phyloP scores from a whole-genome alignment of 2,329 filamentous ascomycete species.

The Emergomyces orientalis region DNA sequence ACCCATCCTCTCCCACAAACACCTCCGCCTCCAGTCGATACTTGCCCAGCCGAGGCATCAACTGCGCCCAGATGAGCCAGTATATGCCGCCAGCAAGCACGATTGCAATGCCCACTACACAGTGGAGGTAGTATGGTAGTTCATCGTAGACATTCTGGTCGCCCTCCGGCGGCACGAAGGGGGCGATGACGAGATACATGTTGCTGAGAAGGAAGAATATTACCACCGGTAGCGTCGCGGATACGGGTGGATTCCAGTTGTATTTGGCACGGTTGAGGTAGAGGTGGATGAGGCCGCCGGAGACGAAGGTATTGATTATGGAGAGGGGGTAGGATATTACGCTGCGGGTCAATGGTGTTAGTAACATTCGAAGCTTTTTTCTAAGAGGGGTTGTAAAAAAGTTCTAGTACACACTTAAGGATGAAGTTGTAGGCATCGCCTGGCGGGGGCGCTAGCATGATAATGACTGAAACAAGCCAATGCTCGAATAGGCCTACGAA shows the following conservation, averaged over 20 bases:
- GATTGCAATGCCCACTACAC: conserved; percentile 40
- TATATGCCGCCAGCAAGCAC: conserved; percentile 39
- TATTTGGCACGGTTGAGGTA: conserved; percentile 17
- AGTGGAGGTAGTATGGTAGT: conserved; percentile 42
- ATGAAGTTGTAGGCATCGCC: conserved; percentile 55
- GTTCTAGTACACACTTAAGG: conserved; percentile 20
- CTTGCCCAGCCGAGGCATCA: conserved; percentile 10
- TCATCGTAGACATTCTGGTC: conserved; percentile 39
- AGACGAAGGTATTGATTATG: conserved; percentile 25
- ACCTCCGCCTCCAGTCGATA: conserved; percentile 12
- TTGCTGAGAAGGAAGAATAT: conserved; percentile 54
- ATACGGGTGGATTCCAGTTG: conserved; percentile 48
- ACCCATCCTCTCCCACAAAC: conserved; percentile 13
- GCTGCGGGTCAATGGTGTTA: conserved; percentile 2
- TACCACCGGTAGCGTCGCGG: conserved; percentile 46
- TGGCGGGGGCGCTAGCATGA: conserved; percentile 53
- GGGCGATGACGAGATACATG: conserved; percentile 51
- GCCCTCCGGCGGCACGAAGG: conserved; percentile 41
- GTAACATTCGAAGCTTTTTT: not conserved
- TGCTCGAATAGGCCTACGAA: conserved; percentile 46
- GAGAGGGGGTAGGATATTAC: conserved; percentile 19
- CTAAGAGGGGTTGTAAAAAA: no score
- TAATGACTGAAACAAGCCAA: conserved; percentile 53
- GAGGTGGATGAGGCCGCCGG: conserved; percentile 46
- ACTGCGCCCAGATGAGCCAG: conserved; percentile 26